phyloP scores from a whole-genome alignment of 2,329 filamentous ascomycete genomes.

The Cytospora chrysosperma region DNA sequence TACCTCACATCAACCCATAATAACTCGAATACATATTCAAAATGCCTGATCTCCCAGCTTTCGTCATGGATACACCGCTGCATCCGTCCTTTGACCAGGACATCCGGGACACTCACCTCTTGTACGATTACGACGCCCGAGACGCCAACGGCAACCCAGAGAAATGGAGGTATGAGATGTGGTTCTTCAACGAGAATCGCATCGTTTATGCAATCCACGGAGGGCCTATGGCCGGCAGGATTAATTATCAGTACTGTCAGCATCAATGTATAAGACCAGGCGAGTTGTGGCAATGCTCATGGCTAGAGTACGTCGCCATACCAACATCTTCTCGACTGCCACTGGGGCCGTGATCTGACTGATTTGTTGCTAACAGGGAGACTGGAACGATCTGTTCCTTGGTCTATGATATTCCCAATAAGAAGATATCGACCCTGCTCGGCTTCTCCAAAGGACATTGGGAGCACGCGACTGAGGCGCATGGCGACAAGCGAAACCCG shows the following conservation, averaged over 20 bases:
- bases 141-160: slow-evolving; percentile 49
- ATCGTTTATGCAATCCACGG: slow-evolving; percentile 60
- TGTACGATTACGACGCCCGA: slow-evolving; percentile 56
- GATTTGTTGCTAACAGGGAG: slow-evolving; percentile 34
- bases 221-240: slow-evolving; percentile 56
- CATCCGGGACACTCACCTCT: slow-evolving; percentile 51
- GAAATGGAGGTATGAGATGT: slow-evolving; percentile 62
- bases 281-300: slow-evolving; percentile 60
- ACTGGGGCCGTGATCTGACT: background rate
- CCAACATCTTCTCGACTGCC: too few species aligned
- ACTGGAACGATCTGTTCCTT: slow-evolving; percentile 56
- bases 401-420: slow-evolving; percentile 52
- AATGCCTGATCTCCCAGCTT: slow-evolving; percentile 20
- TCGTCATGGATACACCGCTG: slow-evolving; percentile 14
- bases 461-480: slow-evolving; percentile 48
- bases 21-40: background rate
- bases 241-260: slow-evolving; percentile 54
- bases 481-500: slow-evolving; percentile 55
- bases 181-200: slow-evolving; percentile 55
- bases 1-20: too few species aligned
- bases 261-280: slow-evolving; percentile 57
- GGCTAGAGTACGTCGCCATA: slow-evolving; percentile 38
- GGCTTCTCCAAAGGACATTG: slow-evolving; percentile 57
- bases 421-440: slow-evolving; percentile 51
- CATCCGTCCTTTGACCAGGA: slow-evolving; percentile 46